Percentiles rank a stretch among this genome's conserved stretches.
phyloP scores from a whole-genome alignment of 441 rosid species.

The Populus hybrid region DNA sequence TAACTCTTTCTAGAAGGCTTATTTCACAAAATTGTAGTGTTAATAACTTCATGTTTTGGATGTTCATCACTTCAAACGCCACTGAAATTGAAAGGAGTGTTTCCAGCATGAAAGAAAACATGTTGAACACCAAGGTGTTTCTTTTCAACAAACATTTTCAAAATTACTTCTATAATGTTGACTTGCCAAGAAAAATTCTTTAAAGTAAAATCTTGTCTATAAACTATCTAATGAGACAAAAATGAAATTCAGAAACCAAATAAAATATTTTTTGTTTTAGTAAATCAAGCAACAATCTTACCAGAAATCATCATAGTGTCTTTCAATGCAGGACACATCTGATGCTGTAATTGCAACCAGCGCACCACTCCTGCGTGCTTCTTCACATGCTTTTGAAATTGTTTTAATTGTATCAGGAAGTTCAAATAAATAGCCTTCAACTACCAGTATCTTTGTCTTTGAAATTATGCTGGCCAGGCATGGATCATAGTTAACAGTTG shows the following conservation, averaged over 20 bases:
- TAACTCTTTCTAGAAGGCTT: not conserved
- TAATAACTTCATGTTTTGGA: not conserved
- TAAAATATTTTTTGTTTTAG: not conserved
- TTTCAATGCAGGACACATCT: conserved; percentile 88
- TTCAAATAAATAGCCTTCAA: conserved; percentile 96
- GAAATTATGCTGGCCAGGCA: conserved; percentile 70
- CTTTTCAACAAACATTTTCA: not conserved
- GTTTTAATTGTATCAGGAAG: conserved; percentile 85
- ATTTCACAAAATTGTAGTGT: not conserved
- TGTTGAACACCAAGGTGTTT: not conserved
- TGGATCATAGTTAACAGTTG: conserved; percentile 65
- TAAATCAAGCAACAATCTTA: conserved; percentile 22
- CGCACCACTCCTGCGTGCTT: conserved; percentile 71
- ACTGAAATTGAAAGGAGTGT: not conserved
- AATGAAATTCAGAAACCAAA: not conserved
- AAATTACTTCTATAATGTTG: not conserved
- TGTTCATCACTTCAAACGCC: not conserved
- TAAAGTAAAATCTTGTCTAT: not conserved
- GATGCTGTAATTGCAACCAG: conserved; percentile 93
- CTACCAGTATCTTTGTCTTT: conserved; percentile 71
- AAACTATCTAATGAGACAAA: not conserved
- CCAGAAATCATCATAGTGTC: conserved; percentile 95
- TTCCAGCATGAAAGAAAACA: not conserved
- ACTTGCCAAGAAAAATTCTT: not conserved
- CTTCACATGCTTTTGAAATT: conserved; percentile 80